A percentile compares a stretch with the other conserved stretches of the same genome.
phyloP scores from a whole-genome alignment of 129 eudicot species.

The Lonicera japonica region DNA sequence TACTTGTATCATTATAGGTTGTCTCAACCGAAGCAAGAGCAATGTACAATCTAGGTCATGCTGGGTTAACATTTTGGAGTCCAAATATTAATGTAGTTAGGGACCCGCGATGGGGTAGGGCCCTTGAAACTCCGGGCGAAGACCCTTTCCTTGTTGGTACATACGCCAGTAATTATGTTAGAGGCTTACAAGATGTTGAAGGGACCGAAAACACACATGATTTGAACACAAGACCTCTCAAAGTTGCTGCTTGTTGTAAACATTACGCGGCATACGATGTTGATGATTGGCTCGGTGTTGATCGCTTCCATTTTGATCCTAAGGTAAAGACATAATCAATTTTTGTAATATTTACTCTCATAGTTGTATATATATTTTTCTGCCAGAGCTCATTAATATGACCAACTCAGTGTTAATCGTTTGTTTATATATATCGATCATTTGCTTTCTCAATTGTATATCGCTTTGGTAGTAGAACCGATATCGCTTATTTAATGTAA shows the following conservation, averaged over 20 bases:
- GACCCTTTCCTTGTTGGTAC: conserved; percentile 16
- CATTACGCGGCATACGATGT: conserved; percentile 21
- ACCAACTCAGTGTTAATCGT: background rate
- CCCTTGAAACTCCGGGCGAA: conserved; percentile 18
- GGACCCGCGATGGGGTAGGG: conserved; percentile 24
- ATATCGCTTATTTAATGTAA: no score
- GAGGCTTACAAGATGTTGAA: conserved; percentile 21
- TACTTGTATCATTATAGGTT: conserved; percentile 1
- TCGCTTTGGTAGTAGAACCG: no score
- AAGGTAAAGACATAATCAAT: conserved; percentile 1
- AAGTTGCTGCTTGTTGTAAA: conserved; percentile 20
- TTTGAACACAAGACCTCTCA: conserved; percentile 14
- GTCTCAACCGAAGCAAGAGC: conserved; percentile 25
- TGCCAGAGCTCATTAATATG: no score
- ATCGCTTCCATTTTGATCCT: conserved; percentile 13
- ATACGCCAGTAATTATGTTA: conserved; percentile 16
- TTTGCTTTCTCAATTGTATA: background rate
- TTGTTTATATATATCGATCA: background rate
- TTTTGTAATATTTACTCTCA: background rate
- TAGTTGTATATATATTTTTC: no score
- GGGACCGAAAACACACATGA: conserved; percentile 13
- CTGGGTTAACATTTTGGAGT: conserved; percentile 22
- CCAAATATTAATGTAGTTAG: conserved; percentile 16
- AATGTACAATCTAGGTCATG: conserved; percentile 17
- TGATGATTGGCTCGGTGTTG: conserved; percentile 14